These are phyloP conservation scores for Dacryopinax spathularia DNA, from an alignment of 768 basidiomycete genomes.

Conservation along the genomic window DNA sequence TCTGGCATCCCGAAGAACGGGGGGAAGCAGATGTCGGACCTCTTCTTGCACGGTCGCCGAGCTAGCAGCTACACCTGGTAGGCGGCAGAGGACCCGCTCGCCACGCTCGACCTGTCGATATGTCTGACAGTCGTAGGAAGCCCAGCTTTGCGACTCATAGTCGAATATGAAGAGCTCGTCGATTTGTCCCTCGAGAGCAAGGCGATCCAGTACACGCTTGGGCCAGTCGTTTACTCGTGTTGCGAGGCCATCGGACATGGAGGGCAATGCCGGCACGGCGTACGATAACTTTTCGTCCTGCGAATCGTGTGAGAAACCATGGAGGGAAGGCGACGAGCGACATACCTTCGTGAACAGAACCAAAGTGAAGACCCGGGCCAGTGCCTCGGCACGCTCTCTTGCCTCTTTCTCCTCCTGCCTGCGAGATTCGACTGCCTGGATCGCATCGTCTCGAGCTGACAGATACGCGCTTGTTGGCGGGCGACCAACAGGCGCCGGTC, in stretches of 20 bases:
- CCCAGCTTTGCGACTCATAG: background rate
- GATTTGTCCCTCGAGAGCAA: background rate
- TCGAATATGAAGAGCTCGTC: background rate
- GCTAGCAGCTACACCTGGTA: background rate
- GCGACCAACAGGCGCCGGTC: background rate
- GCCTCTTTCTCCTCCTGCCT: background rate
- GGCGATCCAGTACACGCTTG: background rate
- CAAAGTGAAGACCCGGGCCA: background rate
- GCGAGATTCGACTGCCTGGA: background rate
- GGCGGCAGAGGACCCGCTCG: background rate
- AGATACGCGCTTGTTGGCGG: background rate
- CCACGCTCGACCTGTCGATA: background rate
- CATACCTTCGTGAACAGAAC: background rate
- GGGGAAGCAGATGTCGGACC: background rate
- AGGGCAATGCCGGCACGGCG: background rate
- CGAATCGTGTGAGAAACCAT: background rate
- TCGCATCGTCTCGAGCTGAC: background rate
- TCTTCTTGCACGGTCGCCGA: background rate
- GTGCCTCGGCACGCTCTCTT: background rate
- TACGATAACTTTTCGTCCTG: background rate
- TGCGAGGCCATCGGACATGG: background rate
- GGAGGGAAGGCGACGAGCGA: background rate
- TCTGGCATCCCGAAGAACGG: background rate
- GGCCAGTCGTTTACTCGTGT: background rate
- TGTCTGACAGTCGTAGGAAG: background rate